phyloP scores from a whole-genome alignment of 108 stramenopile species.

The Thalassiosira profunda region DNA sequence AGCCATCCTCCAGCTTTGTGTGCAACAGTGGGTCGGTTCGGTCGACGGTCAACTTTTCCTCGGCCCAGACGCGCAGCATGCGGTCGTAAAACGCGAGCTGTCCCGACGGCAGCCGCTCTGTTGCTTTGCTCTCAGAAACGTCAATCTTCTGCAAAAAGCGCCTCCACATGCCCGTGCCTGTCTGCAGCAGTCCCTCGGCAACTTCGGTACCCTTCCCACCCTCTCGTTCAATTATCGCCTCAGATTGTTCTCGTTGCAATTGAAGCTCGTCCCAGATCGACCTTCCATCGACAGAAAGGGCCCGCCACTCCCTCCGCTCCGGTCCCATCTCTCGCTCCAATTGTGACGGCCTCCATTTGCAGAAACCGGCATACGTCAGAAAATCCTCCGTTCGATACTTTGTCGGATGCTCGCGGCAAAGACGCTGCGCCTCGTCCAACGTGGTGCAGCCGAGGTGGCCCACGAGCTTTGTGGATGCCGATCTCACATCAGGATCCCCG shows the following conservation, averaged over 20 bases:
- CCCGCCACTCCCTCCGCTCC: constrained; percentile 26
- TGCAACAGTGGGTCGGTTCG: too few species aligned
- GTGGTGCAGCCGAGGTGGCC: constrained; percentile 5
- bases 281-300: constrained; percentile 17
- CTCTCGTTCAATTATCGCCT: neutral
- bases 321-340: constrained; percentile 29
- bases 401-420: constrained; percentile 15
- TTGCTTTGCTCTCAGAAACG: constrained; percentile 18
- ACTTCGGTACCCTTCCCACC: too few species aligned
- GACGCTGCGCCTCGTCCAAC: constrained; percentile 2
- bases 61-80: constrained; percentile 35
- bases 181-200: neutral
- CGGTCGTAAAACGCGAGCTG: constrained; percentile 36
- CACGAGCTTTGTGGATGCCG: constrained; percentile 8
- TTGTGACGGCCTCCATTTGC: constrained; percentile 33
- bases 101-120: constrained; percentile 12
- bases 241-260: neutral
- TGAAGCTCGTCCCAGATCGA: constrained; percentile 29
- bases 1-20: neutral
- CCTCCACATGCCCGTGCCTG: constrained; percentile 31
- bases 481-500: neutral
- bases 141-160: constrained; percentile 14
- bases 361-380: constrained; percentile 26
- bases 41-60: constrained; percentile 29
- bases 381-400: constrained; percentile 17